Conservation (phyloP, 768 basidiomycete species). For the Termitomyces sp. region DNA sequence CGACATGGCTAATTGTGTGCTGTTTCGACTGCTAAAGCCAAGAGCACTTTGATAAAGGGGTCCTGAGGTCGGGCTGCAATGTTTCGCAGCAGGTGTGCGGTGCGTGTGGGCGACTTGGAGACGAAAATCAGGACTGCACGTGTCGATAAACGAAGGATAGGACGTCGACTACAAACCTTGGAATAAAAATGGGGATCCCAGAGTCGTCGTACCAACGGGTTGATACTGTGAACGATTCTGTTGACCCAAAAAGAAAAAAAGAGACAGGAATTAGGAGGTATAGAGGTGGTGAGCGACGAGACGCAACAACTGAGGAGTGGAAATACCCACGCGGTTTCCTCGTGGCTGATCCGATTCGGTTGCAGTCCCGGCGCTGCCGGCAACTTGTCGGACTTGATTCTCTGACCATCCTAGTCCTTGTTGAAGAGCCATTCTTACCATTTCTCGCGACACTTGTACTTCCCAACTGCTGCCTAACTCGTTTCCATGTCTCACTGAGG, state of each 20-base stretch:
- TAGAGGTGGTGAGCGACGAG: slow-evolving; percentile 19
- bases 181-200: slow-evolving; percentile 35
- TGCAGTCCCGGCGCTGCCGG: not conserved
- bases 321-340: slow-evolving; percentile 34
- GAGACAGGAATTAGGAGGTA: slow-evolving; percentile 23
- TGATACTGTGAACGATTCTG: slow-evolving; percentile 20
- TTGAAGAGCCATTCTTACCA: slow-evolving; percentile 43
- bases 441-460: slow-evolving; percentile 51
- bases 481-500: slow-evolving; percentile 20
- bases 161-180: slow-evolving; percentile 23
- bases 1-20: slow-evolving; percentile 14
- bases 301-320: slow-evolving; percentile 13
- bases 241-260: slow-evolving; percentile 16
- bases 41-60: slow-evolving; percentile 10
- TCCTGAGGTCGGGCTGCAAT: slow-evolving; percentile 13
- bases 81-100: slow-evolving; percentile 27
- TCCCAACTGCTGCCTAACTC: slow-evolving; percentile 44
- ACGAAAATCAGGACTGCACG: slow-evolving; percentile 11
- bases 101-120: slow-evolving; percentile 26
- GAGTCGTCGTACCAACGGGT: slow-evolving; percentile 18
- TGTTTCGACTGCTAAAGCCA: slow-evolving; percentile 12
- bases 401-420: slow-evolving; percentile 10
- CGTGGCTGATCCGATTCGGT: slow-evolving; percentile 34
- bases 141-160: slow-evolving; percentile 3
- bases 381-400: slow-evolving; percentile 9